Percentiles rank a stretch among this genome's conserved stretches.
phyloP scores from a whole-genome alignment of 2,329 filamentous ascomycete genomes.

The Aspergillus fructus region DNA sequence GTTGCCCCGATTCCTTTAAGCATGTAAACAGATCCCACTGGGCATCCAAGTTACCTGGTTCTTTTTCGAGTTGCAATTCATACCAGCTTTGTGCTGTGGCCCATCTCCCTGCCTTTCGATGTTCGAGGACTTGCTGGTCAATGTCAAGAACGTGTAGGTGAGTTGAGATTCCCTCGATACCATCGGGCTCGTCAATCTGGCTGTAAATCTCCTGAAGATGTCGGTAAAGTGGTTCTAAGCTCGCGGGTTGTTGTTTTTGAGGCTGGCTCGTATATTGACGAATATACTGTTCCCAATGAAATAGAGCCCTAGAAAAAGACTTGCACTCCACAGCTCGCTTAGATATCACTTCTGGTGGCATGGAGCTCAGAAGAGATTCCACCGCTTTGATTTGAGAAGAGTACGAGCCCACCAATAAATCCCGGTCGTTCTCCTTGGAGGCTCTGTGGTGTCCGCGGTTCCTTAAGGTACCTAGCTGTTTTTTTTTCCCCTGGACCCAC shows the following conservation, averaged over 20 bases:
- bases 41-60: constrained; percentile 72
- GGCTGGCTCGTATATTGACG: constrained; percentile 52
- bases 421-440: constrained; percentile 27
- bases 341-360: constrained; percentile 72
- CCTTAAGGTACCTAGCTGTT: constrained; percentile 40
- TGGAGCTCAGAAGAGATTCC: constrained; percentile 67
- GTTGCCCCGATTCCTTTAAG: constrained; percentile 91
- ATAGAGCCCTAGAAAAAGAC: constrained; percentile 86
- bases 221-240: constrained; percentile 65
- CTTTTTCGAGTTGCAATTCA: constrained; percentile 79
- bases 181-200: constrained; percentile 96
- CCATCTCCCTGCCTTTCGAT: constrained; percentile 91
- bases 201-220: constrained; percentile 91
- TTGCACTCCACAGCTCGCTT: constrained; percentile 88
- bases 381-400: constrained; percentile 59
- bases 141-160: constrained; percentile 84
- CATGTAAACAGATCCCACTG: constrained; percentile 84
- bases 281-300: constrained; percentile 92
- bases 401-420: constrained; percentile 32
- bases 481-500: constrained; percentile 80
- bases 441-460: constrained; percentile 29
- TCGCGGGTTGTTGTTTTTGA: constrained; percentile 52
- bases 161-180: constrained; percentile 89
- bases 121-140: constrained; percentile 88
- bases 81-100: constrained; percentile 97